Percentiles rank a stretch among this genome's conserved stretches.
Evolutionary conservation across 1,284 basidiomycete species (phyloP).

Genomic region (Boletus sp.): DNA sequence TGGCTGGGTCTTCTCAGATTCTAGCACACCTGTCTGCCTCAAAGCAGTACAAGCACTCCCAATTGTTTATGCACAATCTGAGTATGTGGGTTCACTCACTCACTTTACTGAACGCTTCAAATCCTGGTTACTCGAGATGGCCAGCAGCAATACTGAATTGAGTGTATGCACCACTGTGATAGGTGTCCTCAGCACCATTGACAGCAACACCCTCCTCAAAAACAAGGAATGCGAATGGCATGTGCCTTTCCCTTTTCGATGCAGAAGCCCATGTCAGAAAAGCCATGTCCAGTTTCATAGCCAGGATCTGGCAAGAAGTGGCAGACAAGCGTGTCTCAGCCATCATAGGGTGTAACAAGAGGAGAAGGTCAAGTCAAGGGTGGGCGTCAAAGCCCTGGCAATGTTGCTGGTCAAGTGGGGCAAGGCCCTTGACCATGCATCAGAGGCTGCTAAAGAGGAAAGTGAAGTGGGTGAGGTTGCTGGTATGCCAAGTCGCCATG

Average conservation of each 20-base stretch:
- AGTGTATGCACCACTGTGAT: conserved; percentile 84
- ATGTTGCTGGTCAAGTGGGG: conserved; percentile 67
- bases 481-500: conserved; percentile 23
- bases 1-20: conserved; percentile 94
- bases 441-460: conserved; percentile 31
- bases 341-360: conserved; percentile 33
- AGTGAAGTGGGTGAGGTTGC: conserved; percentile 31
- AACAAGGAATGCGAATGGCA: conserved; percentile 76
- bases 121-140: conserved; percentile 90
- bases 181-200: conserved; percentile 78
- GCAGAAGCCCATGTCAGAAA: conserved; percentile 59
- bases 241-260: conserved; percentile 76
- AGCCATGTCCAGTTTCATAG: conserved; percentile 82
- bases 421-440: conserved; percentile 49
- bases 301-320: conserved; percentile 77
- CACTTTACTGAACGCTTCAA: conserved; percentile 52
- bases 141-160: conserved; percentile 82
- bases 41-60: conserved; percentile 86
- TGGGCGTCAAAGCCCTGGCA: conserved; percentile 63
- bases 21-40: conserved; percentile 77
- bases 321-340: conserved; percentile 52
- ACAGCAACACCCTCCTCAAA: conserved; percentile 80
- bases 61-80: conserved; percentile 76
- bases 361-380: conserved; percentile 52
- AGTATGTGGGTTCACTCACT: conserved; percentile 73